Evolutionary conservation across 2,329 filamentous ascomycete species (phyloP), one percentile per base, ranked within the genome.

Genomic region (Colletotrichum spaethianum): DNA sequence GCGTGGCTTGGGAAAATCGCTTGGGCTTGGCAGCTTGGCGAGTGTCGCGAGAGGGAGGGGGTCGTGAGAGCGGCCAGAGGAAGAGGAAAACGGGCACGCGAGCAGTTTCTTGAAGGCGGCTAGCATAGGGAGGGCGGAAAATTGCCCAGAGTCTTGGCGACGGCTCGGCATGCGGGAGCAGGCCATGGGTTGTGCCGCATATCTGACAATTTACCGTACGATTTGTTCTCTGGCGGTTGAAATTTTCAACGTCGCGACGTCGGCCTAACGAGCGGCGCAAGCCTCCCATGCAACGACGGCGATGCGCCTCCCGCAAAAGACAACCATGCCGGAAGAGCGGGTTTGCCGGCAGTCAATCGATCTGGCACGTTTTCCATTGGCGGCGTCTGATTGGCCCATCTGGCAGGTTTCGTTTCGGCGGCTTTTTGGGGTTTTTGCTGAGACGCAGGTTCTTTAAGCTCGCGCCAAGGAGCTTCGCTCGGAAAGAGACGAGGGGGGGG

Each of bases 301-400:
- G n/a, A n/a, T 42, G 33, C 55, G n/a, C 18, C 28, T 46, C 4
- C 42, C n/a, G n/a, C n/a, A 14, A 42, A 9, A 23, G 16, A 46
- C 16, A 48, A 53, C 65, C 60, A 64, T 66, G 65, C 73, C 70
- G 73, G 67, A 71, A 66, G 59, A 46, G 63, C 73, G 73, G 73
- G 62, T 74, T 74, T n/a, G 53, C 70, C 67, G 56, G 56, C 36
- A 73, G 70, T 70, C 73, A 74, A 74, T 74, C 59, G 66, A 71
- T 67, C 73, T 70, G 64, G 73, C 73, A 74, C 73, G 73, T 74
- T 74, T 66, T 57, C 48, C 28, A 18, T 60, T 44, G 7, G 23
- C 23, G 14, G 36, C 4, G 16, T 14, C 23, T 67, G 57, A 74
- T 74, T 74, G 73, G 73, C n/a, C 26, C 14, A 72, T 70, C 59